phyloP scores from a whole-genome alignment of 176 grass and related monocot genomes.

The Eragrostis nindensis region DNA sequence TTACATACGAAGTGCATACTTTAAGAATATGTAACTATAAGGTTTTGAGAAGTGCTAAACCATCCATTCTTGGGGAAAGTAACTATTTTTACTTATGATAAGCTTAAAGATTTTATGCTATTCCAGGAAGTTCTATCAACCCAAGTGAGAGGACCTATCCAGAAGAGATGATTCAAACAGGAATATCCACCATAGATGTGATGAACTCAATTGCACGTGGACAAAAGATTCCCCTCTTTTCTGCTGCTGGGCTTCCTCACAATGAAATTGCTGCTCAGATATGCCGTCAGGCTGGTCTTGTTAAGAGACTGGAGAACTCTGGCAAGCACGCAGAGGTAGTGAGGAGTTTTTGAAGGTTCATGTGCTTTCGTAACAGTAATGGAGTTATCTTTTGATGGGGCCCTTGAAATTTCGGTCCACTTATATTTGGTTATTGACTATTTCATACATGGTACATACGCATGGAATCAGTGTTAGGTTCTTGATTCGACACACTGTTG shows the following conservation, averaged over 20 bases:
- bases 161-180: slow-evolving; percentile 99
- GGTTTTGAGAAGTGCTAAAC: background rate
- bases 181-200: slow-evolving; percentile 99
- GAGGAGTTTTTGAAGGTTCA: background rate
- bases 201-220: slow-evolving; percentile 99
- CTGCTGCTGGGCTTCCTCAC: slow-evolving; percentile 96
- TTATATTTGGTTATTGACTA: background rate
- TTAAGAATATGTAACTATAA: background rate
- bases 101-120: slow-evolving; percentile 1
- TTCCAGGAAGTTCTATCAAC: slow-evolving; percentile 96
- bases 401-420: slow-evolving; percentile 20
- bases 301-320: slow-evolving; percentile 84
- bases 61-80: background rate
- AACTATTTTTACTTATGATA: slow-evolving; percentile 11
- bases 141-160: slow-evolving; percentile 99
- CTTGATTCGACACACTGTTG: slow-evolving; percentile 17
- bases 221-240: slow-evolving; percentile 99
- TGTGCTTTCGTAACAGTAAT: background rate
- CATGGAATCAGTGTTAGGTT: slow-evolving; percentile 5
- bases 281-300: slow-evolving; percentile 98
- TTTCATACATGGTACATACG: background rate
- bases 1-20: background rate
- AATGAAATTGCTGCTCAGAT: slow-evolving; percentile 99
- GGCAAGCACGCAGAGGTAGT: slow-evolving; percentile 73
- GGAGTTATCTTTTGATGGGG: slow-evolving; percentile 10